Base-by-base conservation (phyloP, 495 filamentous ascomycete genomes). In the Penicillium flavigenum region DNA sequence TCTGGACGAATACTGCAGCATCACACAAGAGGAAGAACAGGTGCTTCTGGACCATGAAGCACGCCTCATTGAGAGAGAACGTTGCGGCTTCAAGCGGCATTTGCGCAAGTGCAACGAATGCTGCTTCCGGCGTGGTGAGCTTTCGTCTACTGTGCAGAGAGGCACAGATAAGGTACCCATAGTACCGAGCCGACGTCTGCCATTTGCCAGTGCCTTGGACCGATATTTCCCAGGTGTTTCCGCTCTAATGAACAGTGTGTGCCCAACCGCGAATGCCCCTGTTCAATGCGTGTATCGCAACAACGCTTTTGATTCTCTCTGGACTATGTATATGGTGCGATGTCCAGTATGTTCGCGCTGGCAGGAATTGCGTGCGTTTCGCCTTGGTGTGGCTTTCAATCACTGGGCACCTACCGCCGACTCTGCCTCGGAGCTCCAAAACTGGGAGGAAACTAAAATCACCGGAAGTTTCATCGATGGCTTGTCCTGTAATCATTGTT, bases 71-170 rank as follows among this genome's bases (percentile, higher is more conserved):
- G 42, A 65, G 45, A 19, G 36, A 20, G 22, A 52, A 43, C 34
- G 60, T 31, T 51, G 60, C 55, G 52, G 57, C 27, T 52, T 47
- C 47, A 54, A 65, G 47, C 24, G 63, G 1, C 27, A 52, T 24
- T 51, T 64, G 54, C 51, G 63, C 55, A 57, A 59, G 60, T 55
- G 60, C 41, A 56, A 51, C 19, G 60, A 62, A 52, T 53, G 56
- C 41, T 31, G 41, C 1, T 58, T 51, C 50, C 29, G 55, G 26
- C 39, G 44, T 14, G n/a, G 36, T 16, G 9, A 56, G 38, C 20
- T 58, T 19, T 36, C 52, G 11, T 24, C 49, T 36, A 26, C 8
- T 3, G 14, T 38, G 3, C 1, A 38, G 7, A 20, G 42, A 22
- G 56, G 60, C 24, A 49, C 52, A 41, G 12, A 16, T 2, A 43